Evolutionary conservation across 306 rosid species (phyloP), one percentile per base, ranked within the genome.

Genomic region (Hippophae gyantsensis): DNA sequence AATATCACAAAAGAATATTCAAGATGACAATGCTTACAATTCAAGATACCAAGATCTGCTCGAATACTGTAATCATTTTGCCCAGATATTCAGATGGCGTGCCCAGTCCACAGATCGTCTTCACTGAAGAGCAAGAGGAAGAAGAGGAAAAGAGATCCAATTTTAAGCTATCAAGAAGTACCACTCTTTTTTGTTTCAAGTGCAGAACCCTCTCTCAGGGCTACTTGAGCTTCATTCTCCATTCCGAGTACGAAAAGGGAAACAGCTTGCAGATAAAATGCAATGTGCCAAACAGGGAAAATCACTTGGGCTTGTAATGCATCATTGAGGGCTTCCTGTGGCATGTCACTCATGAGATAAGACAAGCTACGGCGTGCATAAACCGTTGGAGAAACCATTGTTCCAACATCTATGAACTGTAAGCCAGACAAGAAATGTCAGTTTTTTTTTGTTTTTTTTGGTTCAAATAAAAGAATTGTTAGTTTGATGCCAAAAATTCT

Each of bases 331-430:
- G 95, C 99, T 76, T 88, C 95, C 55, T 82, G 80, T 10, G 90
- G 83, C 96, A 82, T 80, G 26, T 75, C 82, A 73, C 43, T 78
- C 63, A 92, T 65, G 56, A 92, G 88, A 69, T 83, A 78, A 42
- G 83, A 78, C 72, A 92, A 76, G 72, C 99, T 80, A 18, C 99
- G 95, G 42, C 99, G 93, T n/a, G 97, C 96, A 71, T 65, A 86
- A 55, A 93, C 69, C 2, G 95, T 93, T 0, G 99, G 99, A 25
- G 97, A 93, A 61, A 86, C 69, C 97, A 88, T 86, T 48, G 94
- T 88, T 63, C 99, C 99, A 52, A 78, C 95, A 0, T 73, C 83
- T 47, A 88, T 86, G 82, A 93, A 88, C 95, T 93, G 90, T 77
- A 68, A 46, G 60, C 23, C 58, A 62, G 61, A 72, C 7, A 54